Evolutionary conservation across 306 rosid species (phyloP).

Genomic region (Sicyos edulis): DNA sequence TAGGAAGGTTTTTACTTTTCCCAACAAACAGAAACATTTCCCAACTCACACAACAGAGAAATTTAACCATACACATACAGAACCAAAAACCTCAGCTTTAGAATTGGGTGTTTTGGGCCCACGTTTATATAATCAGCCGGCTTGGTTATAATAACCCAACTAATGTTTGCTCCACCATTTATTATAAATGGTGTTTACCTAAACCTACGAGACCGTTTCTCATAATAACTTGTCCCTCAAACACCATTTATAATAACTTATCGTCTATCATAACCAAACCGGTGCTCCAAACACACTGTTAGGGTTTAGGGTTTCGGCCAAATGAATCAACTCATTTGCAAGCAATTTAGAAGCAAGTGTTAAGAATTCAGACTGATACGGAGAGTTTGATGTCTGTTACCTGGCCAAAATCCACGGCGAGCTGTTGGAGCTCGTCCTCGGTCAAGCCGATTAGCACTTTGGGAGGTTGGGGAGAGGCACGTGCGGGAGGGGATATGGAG

Average conservation of each 20-base stretch:
- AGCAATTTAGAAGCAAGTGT: neutral
- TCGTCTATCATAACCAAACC: no score
- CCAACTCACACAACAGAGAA: neutral
- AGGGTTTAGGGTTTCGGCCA: neutral
- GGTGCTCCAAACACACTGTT: no score
- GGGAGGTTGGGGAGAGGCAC: constrained; percentile 27
- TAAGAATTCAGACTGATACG: neutral
- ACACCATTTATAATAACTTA: no score
- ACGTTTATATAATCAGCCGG: no score
- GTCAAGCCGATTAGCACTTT: constrained; percentile 81
- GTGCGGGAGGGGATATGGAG: constrained; percentile 27
- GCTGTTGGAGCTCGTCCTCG: constrained; percentile 67
- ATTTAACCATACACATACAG: neutral
- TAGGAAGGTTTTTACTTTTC: no score
- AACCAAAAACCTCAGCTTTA: neutral
- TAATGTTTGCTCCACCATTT: no score
- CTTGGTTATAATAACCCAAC: no score
- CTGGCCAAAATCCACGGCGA: constrained; percentile 66
- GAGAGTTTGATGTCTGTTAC: constrained; percentile 29
- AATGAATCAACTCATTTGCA: neutral
- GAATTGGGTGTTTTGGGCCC: no score
- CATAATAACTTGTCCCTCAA: no score
- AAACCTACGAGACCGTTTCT: no score
- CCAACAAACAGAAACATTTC: neutral
- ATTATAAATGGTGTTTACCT: no score